phyloP scores from a whole-genome alignment of 345 rosid species.

The Pelargonium nanum region DNA sequence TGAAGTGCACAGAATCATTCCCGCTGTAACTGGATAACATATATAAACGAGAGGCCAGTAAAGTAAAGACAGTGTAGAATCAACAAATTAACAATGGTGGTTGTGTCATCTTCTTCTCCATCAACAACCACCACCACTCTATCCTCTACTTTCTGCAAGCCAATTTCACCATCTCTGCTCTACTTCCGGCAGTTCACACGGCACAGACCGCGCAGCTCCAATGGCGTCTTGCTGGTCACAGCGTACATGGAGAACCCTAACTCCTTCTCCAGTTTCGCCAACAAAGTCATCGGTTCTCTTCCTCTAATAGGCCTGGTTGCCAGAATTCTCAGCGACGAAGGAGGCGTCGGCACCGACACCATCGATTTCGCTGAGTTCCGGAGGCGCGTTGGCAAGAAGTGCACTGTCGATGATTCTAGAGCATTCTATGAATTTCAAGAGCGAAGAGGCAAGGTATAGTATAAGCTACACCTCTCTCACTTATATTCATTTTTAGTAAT shows the following conservation, averaged over 20 bases:
- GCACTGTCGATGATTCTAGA: conserved; percentile 55
- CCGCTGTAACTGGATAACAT: conserved; percentile 33
- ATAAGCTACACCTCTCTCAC: not conserved
- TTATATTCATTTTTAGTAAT: not conserved
- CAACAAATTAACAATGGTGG: conserved; percentile 31
- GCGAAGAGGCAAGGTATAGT: conserved; percentile 57
- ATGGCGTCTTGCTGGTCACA: conserved; percentile 32
- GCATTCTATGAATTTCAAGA: conserved; percentile 92
- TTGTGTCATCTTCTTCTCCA: conserved; percentile 14
- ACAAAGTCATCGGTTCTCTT: conserved; percentile 70
- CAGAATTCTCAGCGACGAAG: conserved; percentile 77
- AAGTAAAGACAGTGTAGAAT: not conserved
- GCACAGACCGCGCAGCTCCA: conserved; percentile 14
- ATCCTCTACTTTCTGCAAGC: conserved; percentile 21
- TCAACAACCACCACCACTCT: conserved; percentile 16
- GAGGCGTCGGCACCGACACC: conserved; percentile 76
- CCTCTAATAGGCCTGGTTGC: conserved; percentile 85
- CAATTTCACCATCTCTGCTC: conserved; percentile 43
- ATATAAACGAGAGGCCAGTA: conserved; percentile 34
- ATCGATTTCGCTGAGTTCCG: conserved; percentile 93
- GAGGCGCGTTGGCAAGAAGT: conserved; percentile 81
- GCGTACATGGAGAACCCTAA: conserved; percentile 73
- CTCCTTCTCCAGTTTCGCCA: conserved; percentile 65
- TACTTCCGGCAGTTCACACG: conserved; percentile 22
- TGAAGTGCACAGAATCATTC: not conserved